A percentile compares a stretch with the other conserved stretches of the same genome.
phyloP scores from a whole-genome alignment of 2,329 filamentous ascomycete genomes.

The Scedosporium aurantiacum region DNA sequence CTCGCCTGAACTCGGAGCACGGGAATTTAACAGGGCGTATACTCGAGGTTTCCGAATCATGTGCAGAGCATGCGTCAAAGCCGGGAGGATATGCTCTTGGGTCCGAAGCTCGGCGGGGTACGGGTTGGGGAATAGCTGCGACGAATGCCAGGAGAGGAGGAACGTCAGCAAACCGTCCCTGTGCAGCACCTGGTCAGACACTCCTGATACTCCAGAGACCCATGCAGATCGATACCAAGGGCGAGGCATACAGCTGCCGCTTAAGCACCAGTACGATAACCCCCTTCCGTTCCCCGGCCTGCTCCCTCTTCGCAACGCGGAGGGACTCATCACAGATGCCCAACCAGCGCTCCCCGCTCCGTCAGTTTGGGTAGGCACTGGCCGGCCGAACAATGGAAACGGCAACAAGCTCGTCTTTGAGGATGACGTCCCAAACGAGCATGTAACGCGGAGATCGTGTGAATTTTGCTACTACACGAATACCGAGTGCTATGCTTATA shows the following conservation, averaged over 20 bases:
- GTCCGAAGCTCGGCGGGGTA: not conserved
- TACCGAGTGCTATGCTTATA: not conserved
- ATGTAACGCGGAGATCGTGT: not conserved
- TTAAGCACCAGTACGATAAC: not conserved
- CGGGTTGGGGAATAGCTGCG: not conserved
- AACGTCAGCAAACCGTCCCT: not conserved
- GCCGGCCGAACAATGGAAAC: not conserved
- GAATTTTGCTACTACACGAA: conserved; percentile 6
- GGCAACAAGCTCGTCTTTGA: not conserved
- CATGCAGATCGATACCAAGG: not conserved
- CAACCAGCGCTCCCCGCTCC: not conserved
- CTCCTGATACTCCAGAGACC: not conserved
- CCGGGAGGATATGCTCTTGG: conserved; percentile 3
- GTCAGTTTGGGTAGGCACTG: no score
- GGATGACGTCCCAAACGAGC: not conserved
- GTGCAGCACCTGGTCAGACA: not conserved
- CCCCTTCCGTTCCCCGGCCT: not conserved
- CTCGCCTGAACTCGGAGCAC: not conserved
- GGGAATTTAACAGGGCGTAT: not conserved
- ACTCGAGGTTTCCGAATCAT: not conserved
- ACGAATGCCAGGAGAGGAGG: not conserved
- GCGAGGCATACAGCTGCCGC: not conserved
- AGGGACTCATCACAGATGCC: not conserved
- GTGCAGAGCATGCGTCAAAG: not conserved
- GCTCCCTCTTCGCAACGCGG: not conserved